Evolutionary conservation across 306 rosid genomes (phyloP), one percentile per base, ranked within the genome.

Genomic region (Psophocarpus tetragonolobus): DNA sequence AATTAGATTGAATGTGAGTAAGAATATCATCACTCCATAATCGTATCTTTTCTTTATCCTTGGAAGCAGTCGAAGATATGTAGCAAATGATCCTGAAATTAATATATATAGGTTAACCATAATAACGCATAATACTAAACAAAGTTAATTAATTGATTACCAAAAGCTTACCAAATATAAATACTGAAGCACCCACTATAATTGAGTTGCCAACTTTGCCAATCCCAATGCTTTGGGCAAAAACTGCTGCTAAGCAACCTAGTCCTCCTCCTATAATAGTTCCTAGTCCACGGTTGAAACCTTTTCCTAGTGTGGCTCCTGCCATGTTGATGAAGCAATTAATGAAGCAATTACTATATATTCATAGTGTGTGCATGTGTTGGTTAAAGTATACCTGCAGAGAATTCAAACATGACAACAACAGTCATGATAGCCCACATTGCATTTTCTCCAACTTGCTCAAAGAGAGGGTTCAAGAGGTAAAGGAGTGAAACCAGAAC

Each of bases 371-470:
- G n/a, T n/a, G n/a, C n/a, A n/a, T n/a, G n/a, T 62, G 51, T 8
- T 39, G 39, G 1, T 63, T 30, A 54, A 81, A 79, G 23, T 38
- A 20, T 76, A 91, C 98, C 98, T 83, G 98, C 97, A 6, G 71
- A 90, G 89, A 88, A 89, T 84, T 95, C 98, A 68, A 89, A 92
- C 73, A 90, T 80, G 68, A 95, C 98, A 0, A 91, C 84, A 17
- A 95, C 98, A 2, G 98, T 95, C 95, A 95, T 95, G 4, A 92
- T 87, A 56, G 98, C 97, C 98, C 98, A 95, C 97, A 92, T 91
- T 68, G 97, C 98, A 79, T 92, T 92, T 5, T 92, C 91, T 51
- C 97, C 96, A 50, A 92, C 90, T 78, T 84, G 88, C 0, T 84
- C 41, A 78, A 85, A 95, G 14, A 95, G 87, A 86, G 97, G 90